phyloP scores from a whole-genome alignment of 169 alveolate genomes.

The Perkinsus marinus region DNA sequence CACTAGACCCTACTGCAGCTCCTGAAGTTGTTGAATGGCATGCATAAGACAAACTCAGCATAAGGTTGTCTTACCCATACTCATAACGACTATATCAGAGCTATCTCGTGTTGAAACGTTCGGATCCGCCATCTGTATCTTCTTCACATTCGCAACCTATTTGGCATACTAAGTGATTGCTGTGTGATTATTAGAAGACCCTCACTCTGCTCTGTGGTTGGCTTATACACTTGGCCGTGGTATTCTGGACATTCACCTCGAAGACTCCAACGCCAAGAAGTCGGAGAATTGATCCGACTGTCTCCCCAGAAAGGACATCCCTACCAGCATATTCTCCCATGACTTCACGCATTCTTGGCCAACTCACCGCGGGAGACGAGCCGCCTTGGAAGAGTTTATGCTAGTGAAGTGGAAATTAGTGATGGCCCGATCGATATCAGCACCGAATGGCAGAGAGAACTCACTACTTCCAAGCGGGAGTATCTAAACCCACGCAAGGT shows the following conservation, averaged over 20 bases:
- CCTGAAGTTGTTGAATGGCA: background rate
- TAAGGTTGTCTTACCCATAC: background rate
- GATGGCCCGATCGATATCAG: background rate
- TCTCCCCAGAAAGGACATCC: background rate
- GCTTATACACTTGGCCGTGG: background rate
- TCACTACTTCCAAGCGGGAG: background rate
- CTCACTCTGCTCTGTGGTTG: background rate
- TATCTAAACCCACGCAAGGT: too few species aligned
- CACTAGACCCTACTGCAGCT: background rate
- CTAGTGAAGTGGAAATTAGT: background rate
- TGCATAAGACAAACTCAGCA: background rate
- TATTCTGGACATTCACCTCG: background rate
- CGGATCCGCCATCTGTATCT: background rate
- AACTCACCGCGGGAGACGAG: background rate
- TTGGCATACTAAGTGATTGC: background rate
- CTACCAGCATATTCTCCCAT: background rate
- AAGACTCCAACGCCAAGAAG: background rate
- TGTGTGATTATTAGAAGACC: background rate
- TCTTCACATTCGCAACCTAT: background rate
- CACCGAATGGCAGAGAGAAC: background rate
- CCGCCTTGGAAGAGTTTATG: background rate
- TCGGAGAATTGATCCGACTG: background rate
- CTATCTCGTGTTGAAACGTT: background rate
- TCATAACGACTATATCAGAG: background rate
- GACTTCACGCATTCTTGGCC: background rate